Evolutionary conservation across 768 basidiomycete genomes (phyloP), one percentile per base, ranked within the genome.

Genomic region (Leccinum arenicola): DNA sequence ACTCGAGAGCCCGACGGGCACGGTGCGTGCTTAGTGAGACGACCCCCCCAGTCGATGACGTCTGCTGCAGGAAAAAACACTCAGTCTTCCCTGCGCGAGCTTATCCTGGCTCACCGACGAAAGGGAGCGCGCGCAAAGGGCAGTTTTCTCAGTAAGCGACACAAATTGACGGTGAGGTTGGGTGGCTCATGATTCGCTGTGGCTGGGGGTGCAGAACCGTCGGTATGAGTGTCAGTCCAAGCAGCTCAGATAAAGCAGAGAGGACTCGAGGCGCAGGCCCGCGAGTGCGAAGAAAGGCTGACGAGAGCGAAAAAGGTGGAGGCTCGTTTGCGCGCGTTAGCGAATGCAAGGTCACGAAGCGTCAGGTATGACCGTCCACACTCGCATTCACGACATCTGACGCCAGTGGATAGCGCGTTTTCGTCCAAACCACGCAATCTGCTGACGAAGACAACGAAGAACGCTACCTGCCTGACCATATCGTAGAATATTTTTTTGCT

Each of bases 161-260:
- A n/a, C n/a, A n/a, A n/a, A n/a, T n/a, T n/a, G n/a, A n/a, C n/a
- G n/a, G n/a, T n/a, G n/a, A 60, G 61, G 14, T n/a, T 33, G 35
- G 72, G 77, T 78, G 47, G 49, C 73, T 63, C 36, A 60, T 55
- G 14, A n/a, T n/a, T n/a, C n/a, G n/a, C n/a, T n/a, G n/a, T n/a
- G n/a, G n/a, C n/a, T n/a, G n/a, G 14, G 53, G 51, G 29, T 31
- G 33, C 59, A 86, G 88, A n/a, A n/a, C n/a, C 75, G 31, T 87
- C 85, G 7, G 83, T 85, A 52, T 95, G 93, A 93, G 88, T 95
- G 0, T 68, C 85, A 14, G 78, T 85, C 23, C 90, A 93, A 64
- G 85, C 89, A 14, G 69, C 85, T 52, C 85, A 84, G 56, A 81
- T 87, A 23, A 76, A 80, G n/a, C 76, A 81, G 55, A 76, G 83